These are phyloP conservation scores for Cladosporium sp. DNA, from an alignment of 2,329 filamentous ascomycete species.

Conservation along the genomic window DNA sequence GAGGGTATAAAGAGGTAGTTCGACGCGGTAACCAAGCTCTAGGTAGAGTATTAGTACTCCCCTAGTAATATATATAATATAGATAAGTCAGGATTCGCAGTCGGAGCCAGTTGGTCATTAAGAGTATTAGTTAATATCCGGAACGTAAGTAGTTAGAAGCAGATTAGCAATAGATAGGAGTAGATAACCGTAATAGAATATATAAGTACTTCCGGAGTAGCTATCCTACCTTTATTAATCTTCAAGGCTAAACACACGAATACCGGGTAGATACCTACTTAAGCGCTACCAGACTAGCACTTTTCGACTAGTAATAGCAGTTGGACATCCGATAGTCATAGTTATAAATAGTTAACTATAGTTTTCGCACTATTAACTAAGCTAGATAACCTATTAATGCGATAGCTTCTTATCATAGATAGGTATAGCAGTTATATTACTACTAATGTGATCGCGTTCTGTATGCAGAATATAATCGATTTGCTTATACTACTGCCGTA, in stretches of 20 bases:
- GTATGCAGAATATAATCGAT: slow-evolving; percentile 12
- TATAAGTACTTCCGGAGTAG: slow-evolving; percentile 6
- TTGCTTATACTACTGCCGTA: slow-evolving; percentile 15
- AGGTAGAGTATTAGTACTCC: slow-evolving; percentile 3
- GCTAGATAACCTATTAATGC: neutral
- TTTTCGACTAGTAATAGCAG: slow-evolving; percentile 9
- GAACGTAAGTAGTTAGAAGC: slow-evolving; percentile 13
- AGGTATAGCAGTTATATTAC: slow-evolving; percentile 16
- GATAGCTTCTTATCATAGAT: slow-evolving; percentile 9
- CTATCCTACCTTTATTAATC: slow-evolving; percentile 12
- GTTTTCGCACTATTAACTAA: neutral
- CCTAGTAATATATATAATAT: slow-evolving; percentile 8
- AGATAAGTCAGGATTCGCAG: slow-evolving; percentile 10
- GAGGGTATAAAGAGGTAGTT: slow-evolving; percentile 12
- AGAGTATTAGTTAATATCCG: slow-evolving; percentile 13
- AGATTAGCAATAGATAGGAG: slow-evolving; percentile 9
- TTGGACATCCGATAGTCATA: slow-evolving; percentile 11
- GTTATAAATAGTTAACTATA: neutral
- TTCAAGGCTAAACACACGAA: slow-evolving; percentile 12
- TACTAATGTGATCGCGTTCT: slow-evolving; percentile 8
- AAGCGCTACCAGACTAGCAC: neutral
- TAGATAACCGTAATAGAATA: slow-evolving; percentile 16
- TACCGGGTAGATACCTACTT: neutral
- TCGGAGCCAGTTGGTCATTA: slow-evolving; percentile 11
- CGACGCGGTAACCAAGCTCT: slow-evolving; percentile 11